Conservation (phyloP, 139 green algal species). For the Tetradesmus obliquus region DNA sequence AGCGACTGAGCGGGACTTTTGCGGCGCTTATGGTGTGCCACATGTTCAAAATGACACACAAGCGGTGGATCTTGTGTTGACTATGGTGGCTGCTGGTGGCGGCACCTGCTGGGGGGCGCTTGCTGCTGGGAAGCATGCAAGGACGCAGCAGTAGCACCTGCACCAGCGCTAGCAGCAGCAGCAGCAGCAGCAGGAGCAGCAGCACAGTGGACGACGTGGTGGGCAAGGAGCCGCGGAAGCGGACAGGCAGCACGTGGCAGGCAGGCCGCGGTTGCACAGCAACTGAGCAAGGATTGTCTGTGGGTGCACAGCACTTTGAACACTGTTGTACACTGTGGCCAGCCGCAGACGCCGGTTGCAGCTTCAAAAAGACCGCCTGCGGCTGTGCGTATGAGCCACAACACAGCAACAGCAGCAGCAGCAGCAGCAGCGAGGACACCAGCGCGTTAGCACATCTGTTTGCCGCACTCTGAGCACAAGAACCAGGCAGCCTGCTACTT, state of each 20-base stretch:
- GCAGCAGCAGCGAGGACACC: too few species aligned
- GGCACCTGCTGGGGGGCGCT: not conserved
- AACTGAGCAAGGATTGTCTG: slow-evolving; percentile 42
- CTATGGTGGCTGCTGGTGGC: not conserved
- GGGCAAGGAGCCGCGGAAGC: slow-evolving; percentile 61
- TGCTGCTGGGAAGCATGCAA: not conserved
- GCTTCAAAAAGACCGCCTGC: too few species aligned
- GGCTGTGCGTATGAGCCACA: too few species aligned
- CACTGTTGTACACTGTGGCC: too few species aligned
- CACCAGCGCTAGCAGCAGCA: too few species aligned
- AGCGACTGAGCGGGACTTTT: slow-evolving; percentile 45
- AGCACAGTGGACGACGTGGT: slow-evolving; percentile 56
- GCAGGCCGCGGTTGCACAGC: slow-evolving; percentile 67
- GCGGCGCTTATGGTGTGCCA: not conserved
- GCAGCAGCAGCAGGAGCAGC: too few species aligned
- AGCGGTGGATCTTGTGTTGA: not conserved
- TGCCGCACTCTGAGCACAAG: too few species aligned
- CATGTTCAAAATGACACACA: not conserved
- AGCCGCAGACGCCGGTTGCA: too few species aligned
- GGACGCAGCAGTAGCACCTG: too few species aligned
- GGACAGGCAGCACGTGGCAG: slow-evolving; percentile 12
- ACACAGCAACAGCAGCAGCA: not conserved
- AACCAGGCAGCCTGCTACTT: too few species aligned
- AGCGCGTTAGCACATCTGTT: too few species aligned
- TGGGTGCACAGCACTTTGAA: too few species aligned